These are phyloP conservation scores for Leccinum arenicola DNA, from an alignment of 768 basidiomycete genomes.

Conservation along the genomic window DNA sequence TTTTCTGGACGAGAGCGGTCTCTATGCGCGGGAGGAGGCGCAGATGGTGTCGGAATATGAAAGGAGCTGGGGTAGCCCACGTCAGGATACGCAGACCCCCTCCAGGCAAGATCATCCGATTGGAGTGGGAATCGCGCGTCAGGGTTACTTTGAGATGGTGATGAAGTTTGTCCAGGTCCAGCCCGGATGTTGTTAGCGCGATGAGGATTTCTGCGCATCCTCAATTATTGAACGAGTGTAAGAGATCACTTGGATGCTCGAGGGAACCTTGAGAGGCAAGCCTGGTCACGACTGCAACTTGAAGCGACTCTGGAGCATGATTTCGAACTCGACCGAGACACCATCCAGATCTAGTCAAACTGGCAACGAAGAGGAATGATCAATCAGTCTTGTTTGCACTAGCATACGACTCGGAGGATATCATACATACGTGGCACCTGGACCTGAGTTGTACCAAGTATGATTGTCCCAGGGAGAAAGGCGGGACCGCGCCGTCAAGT, in stretches of 20 bases:
- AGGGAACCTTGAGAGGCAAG: background rate
- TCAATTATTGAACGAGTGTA: conserved; percentile 7
- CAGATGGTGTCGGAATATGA: conserved; percentile 5
- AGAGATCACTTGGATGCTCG: conserved; percentile 19
- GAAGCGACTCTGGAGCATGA: conserved; percentile 1
- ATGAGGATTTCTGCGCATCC: conserved; percentile 20
- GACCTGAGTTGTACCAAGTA: background rate
- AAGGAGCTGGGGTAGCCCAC: conserved; percentile 6
- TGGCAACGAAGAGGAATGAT: background rate
- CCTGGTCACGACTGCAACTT: background rate
- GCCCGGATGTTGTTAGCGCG: conserved; percentile 14
- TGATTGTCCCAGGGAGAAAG: conserved; percentile 3
- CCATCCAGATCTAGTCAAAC: background rate
- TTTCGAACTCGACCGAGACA: conserved; percentile 22
- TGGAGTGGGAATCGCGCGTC: background rate
- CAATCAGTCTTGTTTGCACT: no score
- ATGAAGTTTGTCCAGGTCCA: conserved; percentile 18
- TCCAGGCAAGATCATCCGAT: background rate
- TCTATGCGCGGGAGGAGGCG: conserved; percentile 7
- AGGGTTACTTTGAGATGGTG: background rate
- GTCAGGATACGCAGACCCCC: conserved; percentile 5
- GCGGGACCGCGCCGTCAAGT: background rate
- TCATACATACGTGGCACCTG: background rate
- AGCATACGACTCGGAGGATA: no score
- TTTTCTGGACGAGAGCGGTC: background rate